Conservation (phyloP, 108 stramenopile genomes). For the Cyclostephanos invisitatus region DNA sequence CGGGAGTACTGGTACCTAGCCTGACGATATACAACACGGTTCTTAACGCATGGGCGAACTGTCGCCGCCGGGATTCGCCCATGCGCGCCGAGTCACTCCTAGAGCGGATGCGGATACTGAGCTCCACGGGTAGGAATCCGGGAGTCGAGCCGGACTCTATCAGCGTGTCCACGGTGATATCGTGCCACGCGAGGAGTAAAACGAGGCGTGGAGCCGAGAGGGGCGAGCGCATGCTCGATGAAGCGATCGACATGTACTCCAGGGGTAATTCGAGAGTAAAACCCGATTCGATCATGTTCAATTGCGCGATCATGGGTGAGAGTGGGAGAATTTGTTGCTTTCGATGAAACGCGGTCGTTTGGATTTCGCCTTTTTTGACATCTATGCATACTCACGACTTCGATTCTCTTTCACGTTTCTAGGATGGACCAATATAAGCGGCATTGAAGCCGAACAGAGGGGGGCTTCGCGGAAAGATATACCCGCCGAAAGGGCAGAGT, state of each 20-base stretch:
- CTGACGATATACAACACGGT: slow-evolving; percentile 65
- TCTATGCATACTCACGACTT: neutral
- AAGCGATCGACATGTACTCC: slow-evolving; percentile 34
- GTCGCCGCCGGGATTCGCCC: slow-evolving; percentile 34
- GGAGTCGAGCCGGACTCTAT: slow-evolving; percentile 42
- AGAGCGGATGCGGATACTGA: slow-evolving; percentile 31
- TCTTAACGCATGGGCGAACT: slow-evolving; percentile 68
- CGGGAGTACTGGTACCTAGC: slow-evolving; percentile 31
- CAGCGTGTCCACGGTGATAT: slow-evolving; percentile 45
- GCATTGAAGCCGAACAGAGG: slow-evolving; percentile 3
- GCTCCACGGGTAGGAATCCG: slow-evolving; percentile 41
- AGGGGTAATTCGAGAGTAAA: slow-evolving; percentile 39
- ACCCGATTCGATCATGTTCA: slow-evolving; percentile 48
- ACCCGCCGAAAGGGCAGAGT: slow-evolving; percentile 45
- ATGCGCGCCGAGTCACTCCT: slow-evolving; percentile 40
- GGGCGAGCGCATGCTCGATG: slow-evolving; percentile 34
- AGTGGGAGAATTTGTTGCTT: neutral
- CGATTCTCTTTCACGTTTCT: neutral
- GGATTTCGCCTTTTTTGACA: neutral
- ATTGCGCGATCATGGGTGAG: slow-evolving; percentile 33
- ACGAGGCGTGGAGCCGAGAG: slow-evolving; percentile 33
- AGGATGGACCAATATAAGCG: slow-evolving; percentile 40
- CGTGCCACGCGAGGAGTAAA: slow-evolving; percentile 34
- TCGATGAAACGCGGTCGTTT: neutral
- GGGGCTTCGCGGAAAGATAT: neutral